Conservation (phyloP, 2,329 filamentous ascomycete genomes). For the Verruconis gallopava region DNA sequence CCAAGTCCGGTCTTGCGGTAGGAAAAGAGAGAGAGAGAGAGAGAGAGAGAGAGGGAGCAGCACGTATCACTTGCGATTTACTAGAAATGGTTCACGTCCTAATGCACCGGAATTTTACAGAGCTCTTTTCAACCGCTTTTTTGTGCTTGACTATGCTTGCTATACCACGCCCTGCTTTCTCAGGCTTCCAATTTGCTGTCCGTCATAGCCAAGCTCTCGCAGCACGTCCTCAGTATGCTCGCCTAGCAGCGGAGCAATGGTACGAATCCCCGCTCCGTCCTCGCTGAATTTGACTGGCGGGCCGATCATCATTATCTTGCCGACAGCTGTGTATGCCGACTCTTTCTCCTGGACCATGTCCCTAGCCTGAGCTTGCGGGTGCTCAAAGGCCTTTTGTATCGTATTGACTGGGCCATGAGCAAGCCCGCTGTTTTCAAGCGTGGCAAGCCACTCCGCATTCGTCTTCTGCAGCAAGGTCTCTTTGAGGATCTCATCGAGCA, state of each 20-base stretch:
- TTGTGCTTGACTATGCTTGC: too few relatives aligned
- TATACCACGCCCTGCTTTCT: too few relatives aligned
- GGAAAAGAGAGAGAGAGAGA: too few relatives aligned
- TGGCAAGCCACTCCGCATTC: slow-evolving; percentile 27
- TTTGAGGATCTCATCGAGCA: slow-evolving; percentile 25
- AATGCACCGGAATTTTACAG: too few relatives aligned
- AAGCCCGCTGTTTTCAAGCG: slow-evolving; percentile 31
- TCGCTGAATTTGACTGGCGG: slow-evolving; percentile 6
- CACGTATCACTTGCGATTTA: too few relatives aligned
- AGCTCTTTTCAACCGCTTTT: too few relatives aligned
- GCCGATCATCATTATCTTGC: slow-evolving; percentile 5
- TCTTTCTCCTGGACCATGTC: not conserved
- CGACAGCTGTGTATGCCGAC: not conserved
- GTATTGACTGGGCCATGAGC: slow-evolving; percentile 35
- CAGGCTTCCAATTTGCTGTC: not conserved
- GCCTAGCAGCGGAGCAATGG: not conserved
- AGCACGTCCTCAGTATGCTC: slow-evolving; percentile 7
- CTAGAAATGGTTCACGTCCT: too few relatives aligned
- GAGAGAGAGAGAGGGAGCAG: too few relatives aligned
- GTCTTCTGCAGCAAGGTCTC: slow-evolving; percentile 23
- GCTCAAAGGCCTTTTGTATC: slow-evolving; percentile 31
- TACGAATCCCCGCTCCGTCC: not conserved
- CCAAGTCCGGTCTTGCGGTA: too few relatives aligned
- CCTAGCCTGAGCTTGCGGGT: slow-evolving; percentile 25
- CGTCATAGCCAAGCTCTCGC: slow-evolving; percentile 1